Evolutionary conservation across 331 rosid genomes (phyloP), one percentile per base, ranked within the genome.

Genomic region (Quercus phellos): DNA sequence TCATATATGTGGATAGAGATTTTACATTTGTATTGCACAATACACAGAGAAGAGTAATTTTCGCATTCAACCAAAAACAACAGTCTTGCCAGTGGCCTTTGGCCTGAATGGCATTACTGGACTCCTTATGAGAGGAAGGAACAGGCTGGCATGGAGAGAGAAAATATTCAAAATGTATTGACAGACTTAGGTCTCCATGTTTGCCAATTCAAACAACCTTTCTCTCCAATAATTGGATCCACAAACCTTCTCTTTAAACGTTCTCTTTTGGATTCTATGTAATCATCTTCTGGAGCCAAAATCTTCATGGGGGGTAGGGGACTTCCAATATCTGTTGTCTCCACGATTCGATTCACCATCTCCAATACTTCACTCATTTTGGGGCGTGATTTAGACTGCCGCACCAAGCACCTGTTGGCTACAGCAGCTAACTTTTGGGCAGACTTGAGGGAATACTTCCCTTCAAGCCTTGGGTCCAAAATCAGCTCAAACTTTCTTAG

Each of bases 341-440:
- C 86, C 50, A 81, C 26, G 68, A 85, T 85, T 38, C 21, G 70
- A 29, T 73, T 70, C 64, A 88, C 43, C 83, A 83, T 78, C 73
- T 85, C 91, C 86, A 83, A 32, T 32, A 88, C 77, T 59, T 88
- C 91, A 50, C 91, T 83, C 91, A 88, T 88, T 77, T 85, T 88
- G 21, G 89, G 89, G 24, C 91, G 87, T 12, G 72, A 71, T 29
- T 68, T 72, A 16, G 88, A 38, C 70, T 84, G 85, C 50, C 88
- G 80, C 26, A 81, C 85, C 77, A 88, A 80, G 87, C 91, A 88
- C 38, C 84, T 84, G 73, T 80, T 88, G 55, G 91, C 91, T 12
- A 88, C 77, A 18, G 84, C 82, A 42, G 88, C 89, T 64, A 88
- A 80, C 76, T 72, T 83, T 55, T 76, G 78, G 55, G 91, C 91